Base-by-base conservation (phyloP, 1,284 basidiomycete genomes). In the Fomitopsis pinicola region DNA sequence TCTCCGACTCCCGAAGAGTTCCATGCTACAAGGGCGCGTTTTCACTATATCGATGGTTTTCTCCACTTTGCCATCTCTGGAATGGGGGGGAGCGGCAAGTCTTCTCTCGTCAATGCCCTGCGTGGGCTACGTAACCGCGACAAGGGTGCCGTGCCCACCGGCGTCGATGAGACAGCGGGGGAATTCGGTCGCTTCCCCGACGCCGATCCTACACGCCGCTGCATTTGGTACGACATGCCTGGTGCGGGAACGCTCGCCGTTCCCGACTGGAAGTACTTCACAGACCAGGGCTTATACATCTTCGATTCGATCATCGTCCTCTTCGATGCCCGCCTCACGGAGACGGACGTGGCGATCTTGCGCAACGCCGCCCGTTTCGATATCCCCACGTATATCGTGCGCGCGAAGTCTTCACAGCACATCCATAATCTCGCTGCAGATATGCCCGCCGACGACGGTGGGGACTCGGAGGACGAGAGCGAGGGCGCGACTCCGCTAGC, bases 71-170 rank as follows among this genome's bases (percentile, higher is more conserved):
- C 59, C 6, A 22, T 60, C 22, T 30, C 59, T 10, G 59, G 59
- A 8, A 30, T 46, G 0, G 40, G 53, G 15, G 59, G 59, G 14
- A 56, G 53, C 35, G 59, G 59, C 52, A 60, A 60, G 59, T 60
- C 59, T 8, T 60, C 59, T 12, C 40, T 60, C 5, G 55, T 56
- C 59, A 60, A 60, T 35, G 59, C 54, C 28, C 28, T 60, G 15
- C 59, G 59, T 36, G 53, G 54, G 4, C 52, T 60, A 8, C 17
- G 38, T 38, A 59, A 59, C 52, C 26, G 36, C 30, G 48, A 45
- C n/a, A 19, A 7, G 17, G 28, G 36, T 33, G 35, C 28, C 5
- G 59, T 53, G 35, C 42, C 28, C 3, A 50, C 54, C 10, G 53
- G 54, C 17, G 38, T 60, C 22, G 22, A 22, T 2, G 35, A 36